Percentiles rank a stretch among this genome's conserved stretches.
Evolutionary conservation across 2,329 filamentous ascomycete species (phyloP).

Genomic region (Trichoderma sp.): DNA sequence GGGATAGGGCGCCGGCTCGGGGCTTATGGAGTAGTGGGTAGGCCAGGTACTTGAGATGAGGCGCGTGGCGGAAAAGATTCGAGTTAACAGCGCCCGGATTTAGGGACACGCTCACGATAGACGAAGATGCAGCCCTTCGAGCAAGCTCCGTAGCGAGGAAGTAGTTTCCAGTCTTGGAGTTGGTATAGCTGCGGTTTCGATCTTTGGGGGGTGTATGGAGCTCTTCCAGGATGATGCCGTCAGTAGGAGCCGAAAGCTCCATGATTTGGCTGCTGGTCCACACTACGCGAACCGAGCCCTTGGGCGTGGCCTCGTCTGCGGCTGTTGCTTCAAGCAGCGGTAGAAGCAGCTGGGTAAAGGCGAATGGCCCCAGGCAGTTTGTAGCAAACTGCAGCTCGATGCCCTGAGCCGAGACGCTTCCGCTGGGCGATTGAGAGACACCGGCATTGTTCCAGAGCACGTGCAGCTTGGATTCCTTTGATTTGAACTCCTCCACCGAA

Average conservation of each 20-base stretch:
- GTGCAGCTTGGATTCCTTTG: constrained; percentile 31
- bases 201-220: constrained; percentile 22
- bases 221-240: constrained; percentile 31
- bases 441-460: constrained; percentile 41
- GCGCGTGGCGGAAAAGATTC: constrained; percentile 24
- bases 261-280: constrained; percentile 26
- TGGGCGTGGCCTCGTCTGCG: not conserved
- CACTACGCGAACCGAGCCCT: constrained; percentile 30
- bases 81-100: constrained; percentile 37
- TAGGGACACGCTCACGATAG: constrained; percentile 31
- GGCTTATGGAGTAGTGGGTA: constrained; percentile 30
- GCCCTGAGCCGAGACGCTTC: constrained; percentile 26
- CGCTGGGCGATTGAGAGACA: constrained; percentile 27
- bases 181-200: constrained; percentile 29
- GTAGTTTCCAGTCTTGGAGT: constrained; percentile 37
- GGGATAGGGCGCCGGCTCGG: constrained; percentile 39
- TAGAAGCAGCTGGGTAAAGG: constrained; percentile 35
- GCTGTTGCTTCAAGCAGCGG: constrained; percentile 29
- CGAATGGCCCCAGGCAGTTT: constrained; percentile 34
- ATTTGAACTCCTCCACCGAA: constrained; percentile 25
- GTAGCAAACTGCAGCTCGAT: constrained; percentile 35
- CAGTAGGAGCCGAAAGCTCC: constrained; percentile 25
- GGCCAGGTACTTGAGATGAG: constrained; percentile 25
- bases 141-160: constrained; percentile 34
- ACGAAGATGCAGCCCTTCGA: constrained; percentile 24